A percentile compares a stretch with the other conserved stretches of the same genome.
Conservation (phyloP, 257 asterid species). For the Cordia subcordata region DNA sequence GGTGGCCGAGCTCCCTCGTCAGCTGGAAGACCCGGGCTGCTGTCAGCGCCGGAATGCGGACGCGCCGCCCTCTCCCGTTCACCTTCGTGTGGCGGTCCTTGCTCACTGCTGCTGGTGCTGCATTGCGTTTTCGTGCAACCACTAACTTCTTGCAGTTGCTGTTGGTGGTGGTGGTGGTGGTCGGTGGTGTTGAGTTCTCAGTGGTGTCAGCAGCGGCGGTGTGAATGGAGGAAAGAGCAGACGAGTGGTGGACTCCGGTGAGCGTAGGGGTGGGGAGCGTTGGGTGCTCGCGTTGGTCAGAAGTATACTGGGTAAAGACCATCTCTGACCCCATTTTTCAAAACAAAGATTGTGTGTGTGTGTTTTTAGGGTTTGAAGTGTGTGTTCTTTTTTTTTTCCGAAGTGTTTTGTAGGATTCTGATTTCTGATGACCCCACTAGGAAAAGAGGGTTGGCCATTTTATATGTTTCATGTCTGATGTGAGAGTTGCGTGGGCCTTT, state of each 20-base stretch:
- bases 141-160: background rate
- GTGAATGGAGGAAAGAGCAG: background rate
- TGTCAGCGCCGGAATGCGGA: slow-evolving; percentile 65
- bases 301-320: background rate
- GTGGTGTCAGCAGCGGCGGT: background rate
- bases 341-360: no score
- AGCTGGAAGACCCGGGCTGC: slow-evolving; percentile 88
- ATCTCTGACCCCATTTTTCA: background rate
- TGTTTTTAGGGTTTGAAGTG: background rate
- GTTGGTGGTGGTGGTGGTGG: background rate
- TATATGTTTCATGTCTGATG: background rate
- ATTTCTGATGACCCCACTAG: background rate
- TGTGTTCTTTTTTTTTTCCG: no score
- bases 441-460: background rate
- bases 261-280: no score
- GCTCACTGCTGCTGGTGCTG: background rate
- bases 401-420: background rate
- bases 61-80: slow-evolving; percentile 86
- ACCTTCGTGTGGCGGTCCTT: slow-evolving; percentile 85
- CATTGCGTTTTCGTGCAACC: background rate
- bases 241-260: background rate
- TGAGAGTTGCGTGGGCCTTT: background rate
- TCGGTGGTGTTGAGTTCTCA: background rate
- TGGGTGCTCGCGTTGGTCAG: background rate
- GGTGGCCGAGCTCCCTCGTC: slow-evolving; percentile 68